Percentiles rank a stretch among this genome's conserved stretches.
Conservation (phyloP, 208 protist species). For the Paratrypanosoma confusum region DNA sequence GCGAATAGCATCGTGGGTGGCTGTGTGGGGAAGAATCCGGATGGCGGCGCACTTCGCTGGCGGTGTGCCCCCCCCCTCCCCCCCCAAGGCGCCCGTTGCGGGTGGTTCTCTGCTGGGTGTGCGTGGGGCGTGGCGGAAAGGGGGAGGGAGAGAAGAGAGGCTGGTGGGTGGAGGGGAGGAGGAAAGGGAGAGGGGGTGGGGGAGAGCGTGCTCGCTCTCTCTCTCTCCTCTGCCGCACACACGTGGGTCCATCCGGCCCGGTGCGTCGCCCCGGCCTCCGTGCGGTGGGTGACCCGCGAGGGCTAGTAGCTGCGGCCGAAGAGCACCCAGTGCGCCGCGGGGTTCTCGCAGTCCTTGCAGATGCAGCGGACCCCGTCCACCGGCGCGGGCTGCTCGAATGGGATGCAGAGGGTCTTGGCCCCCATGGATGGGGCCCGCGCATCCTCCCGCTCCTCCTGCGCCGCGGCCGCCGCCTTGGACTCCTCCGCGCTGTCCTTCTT, state of each 20-base stretch:
- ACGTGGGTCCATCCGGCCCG: background rate
- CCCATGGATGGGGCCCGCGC: constrained; percentile 87
- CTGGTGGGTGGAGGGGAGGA: too few species aligned
- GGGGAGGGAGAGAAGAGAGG: too few species aligned
- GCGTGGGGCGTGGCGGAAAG: too few species aligned
- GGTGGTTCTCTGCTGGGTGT: too few species aligned
- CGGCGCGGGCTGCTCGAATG: constrained; percentile 83
- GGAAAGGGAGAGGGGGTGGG: too few species aligned
- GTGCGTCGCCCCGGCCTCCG: background rate
- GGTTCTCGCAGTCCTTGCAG: constrained; percentile 65
- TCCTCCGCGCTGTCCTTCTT: constrained; percentile 89
- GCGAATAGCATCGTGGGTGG: too few species aligned
- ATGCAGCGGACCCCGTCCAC: constrained; percentile 82
- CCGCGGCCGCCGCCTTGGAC: constrained; percentile 41
- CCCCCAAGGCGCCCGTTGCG: too few species aligned
- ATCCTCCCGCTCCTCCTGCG: constrained; percentile 55
- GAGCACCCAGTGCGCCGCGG: constrained; percentile 65
- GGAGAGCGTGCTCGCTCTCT: too few species aligned
- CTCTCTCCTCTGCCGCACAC: background rate
- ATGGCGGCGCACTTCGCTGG: too few species aligned
- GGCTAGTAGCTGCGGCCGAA: constrained; percentile 83
- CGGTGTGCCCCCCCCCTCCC: too few species aligned
- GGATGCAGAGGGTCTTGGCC: constrained; percentile 96
- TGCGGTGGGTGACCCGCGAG: too few species aligned
- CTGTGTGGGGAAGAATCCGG: too few species aligned